Evolutionary conservation across 768 basidiomycete species (phyloP).

Genomic region (Rhizopogon sp.): DNA sequence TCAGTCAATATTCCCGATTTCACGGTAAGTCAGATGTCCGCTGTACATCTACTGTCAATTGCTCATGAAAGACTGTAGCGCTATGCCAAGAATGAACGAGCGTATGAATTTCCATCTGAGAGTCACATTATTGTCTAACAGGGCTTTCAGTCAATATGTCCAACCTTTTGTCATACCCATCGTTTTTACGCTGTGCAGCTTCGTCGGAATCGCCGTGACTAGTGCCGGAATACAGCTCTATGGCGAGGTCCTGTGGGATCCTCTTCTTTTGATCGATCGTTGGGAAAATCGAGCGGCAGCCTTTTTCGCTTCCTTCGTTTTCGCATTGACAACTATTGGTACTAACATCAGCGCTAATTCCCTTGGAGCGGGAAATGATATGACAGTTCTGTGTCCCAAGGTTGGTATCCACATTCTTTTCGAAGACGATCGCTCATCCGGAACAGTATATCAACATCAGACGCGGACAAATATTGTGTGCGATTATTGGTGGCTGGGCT

Average conservation of each 20-base stretch:
- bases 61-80: conserved; percentile 35
- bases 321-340: conserved; percentile 66
- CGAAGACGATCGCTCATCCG: background rate
- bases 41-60: background rate
- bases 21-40: conserved; percentile 35
- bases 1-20: conserved; percentile 86
- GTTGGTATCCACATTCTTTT: conserved; percentile 4
- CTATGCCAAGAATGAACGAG: conserved; percentile 65
- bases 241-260: conserved; percentile 70
- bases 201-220: conserved; percentile 77
- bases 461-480: conserved; percentile 23
- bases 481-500: conserved; percentile 61
- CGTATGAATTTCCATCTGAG: conserved; percentile 33
- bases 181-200: conserved; percentile 71
- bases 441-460: conserved; percentile 25
- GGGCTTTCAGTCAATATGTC: conserved; percentile 52
- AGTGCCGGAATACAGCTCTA: conserved; percentile 71
- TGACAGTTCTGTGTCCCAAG: conserved; percentile 68
- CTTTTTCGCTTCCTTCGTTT: conserved; percentile 77
- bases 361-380: conserved; percentile 75
- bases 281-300: conserved; percentile 86
- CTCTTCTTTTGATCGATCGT: conserved; percentile 63
- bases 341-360: conserved; percentile 78
- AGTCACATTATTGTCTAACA: background rate
- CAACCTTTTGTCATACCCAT: conserved; percentile 77